Percentiles rank a stretch among this genome's conserved stretches.
phyloP scores from a whole-genome alignment of 805 yeast genomes.

The Candida ortonii region DNA sequence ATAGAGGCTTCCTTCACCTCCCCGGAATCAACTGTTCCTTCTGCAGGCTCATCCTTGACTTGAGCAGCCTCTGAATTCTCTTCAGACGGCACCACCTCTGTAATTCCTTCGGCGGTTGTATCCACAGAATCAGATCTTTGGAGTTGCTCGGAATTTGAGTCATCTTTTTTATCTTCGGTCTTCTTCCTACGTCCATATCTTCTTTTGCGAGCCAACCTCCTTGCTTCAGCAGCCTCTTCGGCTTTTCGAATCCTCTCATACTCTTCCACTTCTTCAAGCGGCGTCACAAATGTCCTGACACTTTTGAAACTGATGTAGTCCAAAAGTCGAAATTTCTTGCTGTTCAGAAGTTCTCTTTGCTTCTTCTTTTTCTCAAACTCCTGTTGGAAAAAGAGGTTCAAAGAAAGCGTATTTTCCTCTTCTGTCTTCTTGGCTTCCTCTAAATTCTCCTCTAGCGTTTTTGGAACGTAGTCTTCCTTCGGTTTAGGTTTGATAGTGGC shows the following conservation, averaged over 20 bases:
- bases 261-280: conserved; percentile 59
- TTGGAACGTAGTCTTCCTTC: conserved; percentile 38
- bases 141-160: conserved; percentile 29
- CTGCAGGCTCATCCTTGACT: too few species aligned
- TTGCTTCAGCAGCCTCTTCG: conserved; percentile 34
- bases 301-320: conserved; percentile 56
- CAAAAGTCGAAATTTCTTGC: conserved; percentile 57
- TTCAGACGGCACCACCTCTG: conserved; percentile 1
- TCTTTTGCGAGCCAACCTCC: conserved; percentile 31
- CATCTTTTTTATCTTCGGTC: conserved; percentile 31
- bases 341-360: conserved; percentile 69
- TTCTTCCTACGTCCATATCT: conserved; percentile 41
- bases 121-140: conserved; percentile 3
- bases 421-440: conserved; percentile 90
- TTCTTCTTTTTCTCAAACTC: conserved; percentile 77
- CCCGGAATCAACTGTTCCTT: too few species aligned
- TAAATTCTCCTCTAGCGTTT: conserved; percentile 69
- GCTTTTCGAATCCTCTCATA: conserved; percentile 32
- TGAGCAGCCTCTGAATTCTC: too few species aligned
- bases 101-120: background rate
- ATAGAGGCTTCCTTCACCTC: too few species aligned
- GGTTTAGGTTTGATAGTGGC: conserved; percentile 24
- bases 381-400: conserved; percentile 77
- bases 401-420: conserved; percentile 64
- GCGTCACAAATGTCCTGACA: conserved; percentile 50